Evolutionary conservation across 768 basidiomycete species (phyloP).

Genomic region (Mycena kentingensis): DNA sequence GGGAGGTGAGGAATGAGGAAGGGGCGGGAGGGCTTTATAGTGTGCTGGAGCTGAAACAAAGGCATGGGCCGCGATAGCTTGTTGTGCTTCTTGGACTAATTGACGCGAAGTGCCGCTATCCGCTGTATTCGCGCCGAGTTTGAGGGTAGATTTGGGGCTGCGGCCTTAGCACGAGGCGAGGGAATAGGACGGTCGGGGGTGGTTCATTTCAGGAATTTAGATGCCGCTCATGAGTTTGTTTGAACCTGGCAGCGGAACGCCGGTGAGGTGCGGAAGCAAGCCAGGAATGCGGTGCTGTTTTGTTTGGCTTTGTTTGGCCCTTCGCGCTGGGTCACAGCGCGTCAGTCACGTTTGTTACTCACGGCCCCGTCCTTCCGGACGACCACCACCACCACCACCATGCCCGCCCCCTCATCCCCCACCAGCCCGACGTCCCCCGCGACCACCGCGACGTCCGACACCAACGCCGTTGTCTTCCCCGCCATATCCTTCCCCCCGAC

Average conservation of each 20-base stretch:
- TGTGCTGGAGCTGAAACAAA: conserved; percentile 2
- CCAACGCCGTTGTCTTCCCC: background rate
- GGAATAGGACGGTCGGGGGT: conserved; percentile 6
- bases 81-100: conserved; percentile 11
- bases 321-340: background rate
- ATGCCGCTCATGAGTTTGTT: conserved; percentile 6
- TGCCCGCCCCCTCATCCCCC: background rate
- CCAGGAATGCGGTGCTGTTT: background rate
- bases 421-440: background rate
- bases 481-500: conserved; percentile 20
- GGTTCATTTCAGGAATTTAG: conserved; percentile 7
- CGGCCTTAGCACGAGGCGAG: conserved; percentile 14
- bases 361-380: background rate
- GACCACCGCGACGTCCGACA: background rate
- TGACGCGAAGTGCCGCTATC: conserved; percentile 19
- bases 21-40: conserved; percentile 17
- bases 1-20: conserved; percentile 8
- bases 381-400: conserved; percentile 5
- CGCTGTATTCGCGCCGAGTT: conserved; percentile 18
- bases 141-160: conserved; percentile 18
- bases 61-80: conserved; percentile 14
- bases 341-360: background rate
- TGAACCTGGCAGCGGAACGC: background rate
- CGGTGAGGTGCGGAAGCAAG: background rate
- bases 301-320: conserved; percentile 1